Conservation (phyloP, 257 asterid species). For the Parsonsia alboflavescens region DNA sequence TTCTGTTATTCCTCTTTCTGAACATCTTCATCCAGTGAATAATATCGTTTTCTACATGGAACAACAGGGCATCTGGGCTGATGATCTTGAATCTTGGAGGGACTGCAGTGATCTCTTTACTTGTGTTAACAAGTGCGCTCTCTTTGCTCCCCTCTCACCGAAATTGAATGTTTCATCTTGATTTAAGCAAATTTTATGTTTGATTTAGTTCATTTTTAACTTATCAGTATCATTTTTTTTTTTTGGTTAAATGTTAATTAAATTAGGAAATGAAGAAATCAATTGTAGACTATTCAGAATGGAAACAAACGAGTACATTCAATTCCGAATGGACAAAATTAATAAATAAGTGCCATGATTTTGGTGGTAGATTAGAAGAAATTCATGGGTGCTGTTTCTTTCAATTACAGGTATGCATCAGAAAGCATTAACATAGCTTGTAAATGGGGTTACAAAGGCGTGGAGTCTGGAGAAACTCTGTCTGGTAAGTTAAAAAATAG, state of each 20-base stretch:
- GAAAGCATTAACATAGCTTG: conserved; percentile 84
- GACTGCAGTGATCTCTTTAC: conserved; percentile 51
- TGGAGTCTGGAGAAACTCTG: conserved; percentile 67
- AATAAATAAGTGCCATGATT: no score
- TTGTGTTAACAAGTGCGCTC: conserved; percentile 67
- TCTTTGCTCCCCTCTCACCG: neutral
- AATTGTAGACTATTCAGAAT: no score
- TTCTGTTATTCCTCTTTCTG: neutral
- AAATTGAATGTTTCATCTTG: no score
- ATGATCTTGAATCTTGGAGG: conserved; percentile 67
- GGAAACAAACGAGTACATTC: no score
- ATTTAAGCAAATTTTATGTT: no score
- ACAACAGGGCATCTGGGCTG: conserved; percentile 72
- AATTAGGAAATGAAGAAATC: no score
- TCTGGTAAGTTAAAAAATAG: conserved; percentile 39
- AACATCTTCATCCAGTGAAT: no score
- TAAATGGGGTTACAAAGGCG: conserved; percentile 83
- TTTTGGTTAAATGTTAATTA: no score
- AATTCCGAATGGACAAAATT: no score
- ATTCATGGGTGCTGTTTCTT: neutral
- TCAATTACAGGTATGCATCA: conserved; percentile 52
- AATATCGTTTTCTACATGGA: neutral
- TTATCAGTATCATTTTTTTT: no score
- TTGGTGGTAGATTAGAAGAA: neutral
- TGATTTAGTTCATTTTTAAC: no score